Evolutionary conservation across 805 yeast species (phyloP).

Genomic region (Sugiyamaella boreocaroliniensis): DNA sequence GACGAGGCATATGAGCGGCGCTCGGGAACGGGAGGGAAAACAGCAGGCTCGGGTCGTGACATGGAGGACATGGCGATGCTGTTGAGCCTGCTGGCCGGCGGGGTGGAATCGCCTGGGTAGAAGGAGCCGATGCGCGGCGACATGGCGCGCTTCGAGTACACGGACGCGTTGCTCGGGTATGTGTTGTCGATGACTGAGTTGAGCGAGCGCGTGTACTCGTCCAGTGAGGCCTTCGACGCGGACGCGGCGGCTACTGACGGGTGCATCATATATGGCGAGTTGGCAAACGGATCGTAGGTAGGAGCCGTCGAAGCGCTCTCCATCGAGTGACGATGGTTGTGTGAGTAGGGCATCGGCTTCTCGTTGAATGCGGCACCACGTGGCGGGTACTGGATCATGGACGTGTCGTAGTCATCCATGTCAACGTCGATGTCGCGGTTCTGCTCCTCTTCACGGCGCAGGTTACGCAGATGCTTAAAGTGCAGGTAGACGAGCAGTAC

Average conservation of each 20-base stretch:
- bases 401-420: constrained; percentile 24
- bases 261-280: constrained; percentile 18
- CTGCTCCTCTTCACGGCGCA: constrained; percentile 32
- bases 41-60: background rate
- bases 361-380: background rate
- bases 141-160: constrained; percentile 13
- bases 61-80: background rate
- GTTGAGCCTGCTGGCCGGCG: background rate
- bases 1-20: background rate
- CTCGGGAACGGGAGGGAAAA: background rate
- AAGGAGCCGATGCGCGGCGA: constrained; percentile 3
- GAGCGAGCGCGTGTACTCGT: constrained; percentile 23
- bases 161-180: constrained; percentile 17
- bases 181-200: constrained; percentile 14
- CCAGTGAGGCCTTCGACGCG: constrained; percentile 18
- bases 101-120: constrained; percentile 15
- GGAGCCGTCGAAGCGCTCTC: background rate
- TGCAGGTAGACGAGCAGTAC: constrained; percentile 28
- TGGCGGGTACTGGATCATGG: background rate
- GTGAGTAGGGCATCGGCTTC: background rate
- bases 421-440: constrained; percentile 33
- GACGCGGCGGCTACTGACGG: constrained; percentile 13
- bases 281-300: constrained; percentile 4
- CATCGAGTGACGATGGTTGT: background rate
- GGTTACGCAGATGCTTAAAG: constrained; percentile 27